Evolutionary conservation across 805 yeast species (phyloP).

Genomic region (Suhomyces prunicola): DNA sequence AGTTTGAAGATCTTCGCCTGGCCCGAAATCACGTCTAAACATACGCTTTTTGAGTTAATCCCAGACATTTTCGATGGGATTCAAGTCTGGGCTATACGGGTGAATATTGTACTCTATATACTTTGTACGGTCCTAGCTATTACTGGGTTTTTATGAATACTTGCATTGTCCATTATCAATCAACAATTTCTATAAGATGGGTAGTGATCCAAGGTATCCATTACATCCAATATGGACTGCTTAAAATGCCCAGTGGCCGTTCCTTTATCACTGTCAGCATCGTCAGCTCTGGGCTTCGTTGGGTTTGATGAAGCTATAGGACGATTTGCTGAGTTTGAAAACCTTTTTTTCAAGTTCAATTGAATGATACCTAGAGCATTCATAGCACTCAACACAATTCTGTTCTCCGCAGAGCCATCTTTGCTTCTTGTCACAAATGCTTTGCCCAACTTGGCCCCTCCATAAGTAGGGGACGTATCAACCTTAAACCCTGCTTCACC

Average conservation of each 20-base stretch:
- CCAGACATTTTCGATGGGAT: constrained; percentile 16
- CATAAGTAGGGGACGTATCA: constrained; percentile 5
- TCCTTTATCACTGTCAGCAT: too few relatives aligned
- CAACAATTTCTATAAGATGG: not conserved
- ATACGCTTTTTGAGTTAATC: constrained; percentile 1
- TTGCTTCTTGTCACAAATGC: constrained; percentile 11
- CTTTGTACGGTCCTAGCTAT: constrained; percentile 9
- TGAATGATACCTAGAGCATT: too few relatives aligned
- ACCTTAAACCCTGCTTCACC: constrained; percentile 15
- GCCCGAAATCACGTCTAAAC: too few relatives aligned
- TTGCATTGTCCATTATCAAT: constrained; percentile 14
- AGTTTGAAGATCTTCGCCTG: too few relatives aligned
- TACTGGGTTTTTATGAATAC: constrained; percentile 11
- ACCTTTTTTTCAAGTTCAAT: too few relatives aligned
- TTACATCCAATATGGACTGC: not conserved
- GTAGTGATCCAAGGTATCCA: constrained; percentile 6
- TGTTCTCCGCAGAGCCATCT: not conserved
- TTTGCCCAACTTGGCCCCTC: constrained; percentile 9
- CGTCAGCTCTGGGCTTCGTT: too few relatives aligned
- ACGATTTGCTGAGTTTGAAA: too few relatives aligned
- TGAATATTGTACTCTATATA: constrained; percentile 9
- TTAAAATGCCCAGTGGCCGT: too few relatives aligned
- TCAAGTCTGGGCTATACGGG: constrained; percentile 13
- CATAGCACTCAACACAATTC: too few relatives aligned
- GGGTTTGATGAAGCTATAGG: too few relatives aligned